Percentiles rank a stretch among this genome's conserved stretches.
Evolutionary conservation across 1,139 yeast species (phyloP).

Genomic region (Taiozyma sp.): DNA sequence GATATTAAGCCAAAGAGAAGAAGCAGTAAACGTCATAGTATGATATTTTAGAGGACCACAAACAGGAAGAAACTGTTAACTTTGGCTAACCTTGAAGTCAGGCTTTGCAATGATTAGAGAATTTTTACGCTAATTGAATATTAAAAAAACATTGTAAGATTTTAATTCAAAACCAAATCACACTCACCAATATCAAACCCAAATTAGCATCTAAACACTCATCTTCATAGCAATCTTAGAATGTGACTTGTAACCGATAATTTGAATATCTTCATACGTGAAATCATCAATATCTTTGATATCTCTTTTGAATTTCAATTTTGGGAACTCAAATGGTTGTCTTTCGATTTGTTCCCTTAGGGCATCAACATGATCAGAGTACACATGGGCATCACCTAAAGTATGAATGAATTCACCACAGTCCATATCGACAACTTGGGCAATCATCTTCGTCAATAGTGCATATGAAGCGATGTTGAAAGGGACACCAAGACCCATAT

Average conservation of each 20-base stretch:
- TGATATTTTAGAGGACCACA: slow-evolving; percentile 2
- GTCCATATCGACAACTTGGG: slow-evolving; percentile 89
- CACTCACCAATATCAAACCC: neutral
- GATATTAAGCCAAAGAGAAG: slow-evolving; percentile 16
- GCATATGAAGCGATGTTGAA: slow-evolving; percentile 97
- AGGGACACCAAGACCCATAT: slow-evolving; percentile 98
- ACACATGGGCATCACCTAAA: slow-evolving; percentile 95
- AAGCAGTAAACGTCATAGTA: slow-evolving; percentile 22
- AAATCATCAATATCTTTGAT: slow-evolving; percentile 81
- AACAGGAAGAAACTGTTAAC: neutral
- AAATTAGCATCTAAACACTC: slow-evolving; percentile 40
- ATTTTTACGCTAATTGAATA: neutral
- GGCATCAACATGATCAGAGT: slow-evolving; percentile 89
- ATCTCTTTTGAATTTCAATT: slow-evolving; percentile 60
- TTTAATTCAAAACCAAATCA: neutral
- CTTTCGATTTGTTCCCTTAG: slow-evolving; percentile 73
- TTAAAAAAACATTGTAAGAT: neutral
- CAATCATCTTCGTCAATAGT: slow-evolving; percentile 87
- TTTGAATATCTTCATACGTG: slow-evolving; percentile 79
- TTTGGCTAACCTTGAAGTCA: neutral
- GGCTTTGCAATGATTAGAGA: neutral
- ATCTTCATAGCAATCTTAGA: slow-evolving; percentile 83
- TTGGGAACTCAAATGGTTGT: slow-evolving; percentile 77
- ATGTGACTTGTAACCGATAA: slow-evolving; percentile 76
- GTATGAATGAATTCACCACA: slow-evolving; percentile 95